These are phyloP conservation scores for Cutaneotrichosporon dermatis DNA, from an alignment of 1,284 basidiomycete species.

Conservation along the genomic window DNA sequence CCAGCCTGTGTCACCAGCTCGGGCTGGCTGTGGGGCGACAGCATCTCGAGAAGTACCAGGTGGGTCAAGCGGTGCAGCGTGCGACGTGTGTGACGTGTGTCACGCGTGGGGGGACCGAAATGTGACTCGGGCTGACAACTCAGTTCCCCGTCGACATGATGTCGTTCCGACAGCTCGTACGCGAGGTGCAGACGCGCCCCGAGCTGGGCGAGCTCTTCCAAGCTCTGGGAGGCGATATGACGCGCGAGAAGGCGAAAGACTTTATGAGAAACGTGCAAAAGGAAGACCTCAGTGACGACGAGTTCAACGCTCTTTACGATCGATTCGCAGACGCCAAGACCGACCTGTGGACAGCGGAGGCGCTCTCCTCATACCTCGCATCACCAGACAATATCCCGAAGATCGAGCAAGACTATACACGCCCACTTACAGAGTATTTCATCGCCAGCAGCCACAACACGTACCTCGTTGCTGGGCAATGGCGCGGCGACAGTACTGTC, in stretches of 20 bases:
- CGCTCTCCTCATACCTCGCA: conserved; percentile 66
- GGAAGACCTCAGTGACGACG: conserved; percentile 48
- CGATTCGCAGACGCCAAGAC: conserved; percentile 8
- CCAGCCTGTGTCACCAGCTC: conserved; percentile 64
- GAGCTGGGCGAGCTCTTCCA: conserved; percentile 70
- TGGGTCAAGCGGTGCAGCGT: no score
- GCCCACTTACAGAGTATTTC: conserved; percentile 80
- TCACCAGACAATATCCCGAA: conserved; percentile 62
- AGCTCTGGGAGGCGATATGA: conserved; percentile 7
- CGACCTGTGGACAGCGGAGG: conserved; percentile 31
- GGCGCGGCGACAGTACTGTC: conserved; percentile 86
- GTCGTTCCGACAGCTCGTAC: conserved; percentile 81
- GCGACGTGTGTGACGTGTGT: no score
- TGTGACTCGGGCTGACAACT: no score
- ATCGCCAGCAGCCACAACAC: conserved; percentile 97
- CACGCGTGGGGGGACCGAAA: no score
- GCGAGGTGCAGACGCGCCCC: conserved; percentile 71
- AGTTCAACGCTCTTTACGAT: conserved; percentile 14
- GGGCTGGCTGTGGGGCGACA: conserved; percentile 25
- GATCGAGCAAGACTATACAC: conserved; percentile 64
- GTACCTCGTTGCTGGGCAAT: conserved; percentile 90
- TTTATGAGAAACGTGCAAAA: conserved; percentile 68
- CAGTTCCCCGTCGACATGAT: conserved; percentile 62
- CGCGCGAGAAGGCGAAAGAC: conserved; percentile 56
- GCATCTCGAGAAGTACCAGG: conserved; percentile 3